Evolutionary conservation across 1,284 basidiomycete genomes (phyloP).

Genomic region (Ceratobasidium sp.): DNA sequence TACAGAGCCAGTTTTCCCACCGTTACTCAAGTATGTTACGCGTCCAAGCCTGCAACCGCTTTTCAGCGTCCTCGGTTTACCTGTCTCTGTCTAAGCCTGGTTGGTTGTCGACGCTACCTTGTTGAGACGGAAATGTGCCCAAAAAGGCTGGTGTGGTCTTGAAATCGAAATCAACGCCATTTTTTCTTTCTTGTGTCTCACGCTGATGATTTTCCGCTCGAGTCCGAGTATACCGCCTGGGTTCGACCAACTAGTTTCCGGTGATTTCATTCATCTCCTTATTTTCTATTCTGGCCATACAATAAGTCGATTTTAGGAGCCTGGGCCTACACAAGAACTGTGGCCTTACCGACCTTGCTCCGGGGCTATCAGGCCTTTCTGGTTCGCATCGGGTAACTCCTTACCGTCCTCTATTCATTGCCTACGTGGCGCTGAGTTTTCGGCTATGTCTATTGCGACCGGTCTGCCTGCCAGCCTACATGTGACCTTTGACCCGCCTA

Average conservation of each 20-base stretch:
- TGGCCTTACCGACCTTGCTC: slow-evolving; percentile 1
- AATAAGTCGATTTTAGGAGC: neutral
- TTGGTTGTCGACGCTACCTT: too few species aligned
- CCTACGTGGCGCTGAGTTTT: slow-evolving; percentile 14
- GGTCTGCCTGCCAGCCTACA: neutral
- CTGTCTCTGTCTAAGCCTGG: too few species aligned
- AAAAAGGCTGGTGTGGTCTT: too few species aligned
- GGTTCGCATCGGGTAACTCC: neutral
- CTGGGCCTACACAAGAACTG: neutral
- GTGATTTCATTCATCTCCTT: neutral
- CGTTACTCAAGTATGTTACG: too few species aligned
- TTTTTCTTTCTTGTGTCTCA: too few species aligned
- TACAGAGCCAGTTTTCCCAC: neutral
- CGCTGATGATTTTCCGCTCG: neutral
- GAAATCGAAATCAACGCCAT: too few species aligned
- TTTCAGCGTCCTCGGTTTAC: too few species aligned
- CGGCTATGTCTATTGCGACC: neutral
- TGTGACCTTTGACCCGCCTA: neutral
- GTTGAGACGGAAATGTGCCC: too few species aligned
- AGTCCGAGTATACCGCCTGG: neutral
- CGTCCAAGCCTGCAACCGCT: too few species aligned
- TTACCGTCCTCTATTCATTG: neutral
- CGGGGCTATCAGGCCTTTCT: neutral
- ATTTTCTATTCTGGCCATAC: neutral
- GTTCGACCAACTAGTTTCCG: neutral